phyloP scores from a whole-genome alignment of 2,329 filamentous ascomycete genomes.

The Aureobasidium subglaciale region DNA sequence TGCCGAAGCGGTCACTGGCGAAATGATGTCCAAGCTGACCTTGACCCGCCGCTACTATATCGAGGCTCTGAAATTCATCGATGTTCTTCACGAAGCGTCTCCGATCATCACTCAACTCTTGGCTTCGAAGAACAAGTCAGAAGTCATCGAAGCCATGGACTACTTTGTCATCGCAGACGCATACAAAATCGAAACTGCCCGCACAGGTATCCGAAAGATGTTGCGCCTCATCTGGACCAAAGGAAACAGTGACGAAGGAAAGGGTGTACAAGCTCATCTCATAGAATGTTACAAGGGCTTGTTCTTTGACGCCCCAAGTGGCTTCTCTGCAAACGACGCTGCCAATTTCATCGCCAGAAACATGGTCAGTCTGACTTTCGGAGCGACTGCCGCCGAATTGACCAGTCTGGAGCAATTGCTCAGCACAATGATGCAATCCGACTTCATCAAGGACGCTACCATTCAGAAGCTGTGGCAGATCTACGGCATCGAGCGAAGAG shows the following conservation, averaged over 20 bases:
- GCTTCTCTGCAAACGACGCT: conserved; percentile 79
- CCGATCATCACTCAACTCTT: conserved; percentile 77
- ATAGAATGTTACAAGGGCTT: conserved; percentile 95
- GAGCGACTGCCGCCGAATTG: conserved; percentile 86
- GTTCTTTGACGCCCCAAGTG: conserved; percentile 91
- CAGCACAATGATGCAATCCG: conserved; percentile 95
- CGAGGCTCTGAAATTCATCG: conserved; percentile 91
- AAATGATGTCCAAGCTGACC: conserved; percentile 80
- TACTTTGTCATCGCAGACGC: conserved; percentile 94
- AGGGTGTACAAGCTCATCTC: conserved; percentile 91
- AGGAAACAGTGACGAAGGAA: conserved; percentile 97
- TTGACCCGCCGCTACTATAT: conserved; percentile 83
- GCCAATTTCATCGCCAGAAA: conserved; percentile 95
- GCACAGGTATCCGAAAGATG: conserved; percentile 89
- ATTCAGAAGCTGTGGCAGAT: conserved; percentile 95
- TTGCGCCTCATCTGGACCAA: conserved; percentile 98
- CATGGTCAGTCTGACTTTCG: conserved; percentile 98
- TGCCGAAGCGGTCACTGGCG: conserved; percentile 80
- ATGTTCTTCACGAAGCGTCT: conserved; percentile 79
- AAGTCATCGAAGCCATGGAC: conserved; percentile 98
- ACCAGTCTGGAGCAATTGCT: conserved; percentile 92
- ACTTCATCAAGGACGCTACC: conserved; percentile 76
- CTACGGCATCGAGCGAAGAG: conserved; percentile 86
- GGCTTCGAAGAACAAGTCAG: conserved; percentile 93
- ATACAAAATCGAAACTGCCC: conserved; percentile 91